Evolutionary conservation across 2,329 filamentous ascomycete species (phyloP).

Genomic region (Epichloe hybrida): DNA sequence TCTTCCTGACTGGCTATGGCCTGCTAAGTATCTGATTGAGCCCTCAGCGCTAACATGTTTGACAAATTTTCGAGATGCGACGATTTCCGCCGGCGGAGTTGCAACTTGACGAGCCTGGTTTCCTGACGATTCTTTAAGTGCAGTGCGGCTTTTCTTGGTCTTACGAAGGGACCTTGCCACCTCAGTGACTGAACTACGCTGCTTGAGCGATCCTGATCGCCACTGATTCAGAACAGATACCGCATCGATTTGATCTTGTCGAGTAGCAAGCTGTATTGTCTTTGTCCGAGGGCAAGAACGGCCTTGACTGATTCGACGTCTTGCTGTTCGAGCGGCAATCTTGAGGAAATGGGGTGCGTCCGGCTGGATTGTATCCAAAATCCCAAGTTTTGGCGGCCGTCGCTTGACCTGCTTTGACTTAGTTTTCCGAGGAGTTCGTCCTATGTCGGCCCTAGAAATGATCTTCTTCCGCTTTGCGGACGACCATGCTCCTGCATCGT

Average conservation of each 20-base stretch:
- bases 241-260: constrained; percentile 47
- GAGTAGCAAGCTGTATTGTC: constrained; percentile 44
- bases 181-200: constrained; percentile 21
- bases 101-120: constrained; percentile 6
- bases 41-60: constrained; percentile 16
- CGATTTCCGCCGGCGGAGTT: neutral
- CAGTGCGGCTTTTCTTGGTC: constrained; percentile 2
- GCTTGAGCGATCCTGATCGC: constrained; percentile 38
- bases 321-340: constrained; percentile 46
- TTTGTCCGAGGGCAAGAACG: constrained; percentile 42
- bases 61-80: constrained; percentile 14
- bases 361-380: constrained; percentile 43
- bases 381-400: constrained; percentile 37
- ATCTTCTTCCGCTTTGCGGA: neutral
- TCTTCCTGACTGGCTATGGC: neutral
- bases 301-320: constrained; percentile 32
- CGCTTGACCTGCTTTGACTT: neutral
- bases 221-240: constrained; percentile 39
- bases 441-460: neutral
- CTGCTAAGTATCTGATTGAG: constrained; percentile 13
- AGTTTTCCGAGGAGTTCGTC: neutral
- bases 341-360: constrained; percentile 44
- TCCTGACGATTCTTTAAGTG: constrained; percentile 11
- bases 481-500: neutral
- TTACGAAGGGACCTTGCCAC: constrained; percentile 7